Base-by-base conservation (phyloP, 2,329 filamentous ascomycete genomes). In the Pseudocercospora ulei region DNA sequence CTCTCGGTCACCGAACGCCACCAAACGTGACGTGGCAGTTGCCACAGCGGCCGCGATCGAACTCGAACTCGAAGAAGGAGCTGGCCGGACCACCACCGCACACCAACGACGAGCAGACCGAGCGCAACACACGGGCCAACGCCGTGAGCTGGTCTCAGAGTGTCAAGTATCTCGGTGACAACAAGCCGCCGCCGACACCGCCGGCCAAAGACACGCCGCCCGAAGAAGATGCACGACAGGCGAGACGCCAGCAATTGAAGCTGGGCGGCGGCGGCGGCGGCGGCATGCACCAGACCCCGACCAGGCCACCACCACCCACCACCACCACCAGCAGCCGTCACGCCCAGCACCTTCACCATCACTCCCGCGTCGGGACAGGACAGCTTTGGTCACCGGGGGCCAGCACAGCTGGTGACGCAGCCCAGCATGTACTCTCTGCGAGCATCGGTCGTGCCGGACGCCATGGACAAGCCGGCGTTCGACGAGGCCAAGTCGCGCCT, bases 131-230 rank as follows among this genome's bases (percentile, higher is more conserved):
- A 42, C 24, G 26, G 19, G 13, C 24, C 12, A 37, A 29, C 12
- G 28, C 43, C 11, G 31, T 53, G 20, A 34, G 38, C 17, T 52
- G 52, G 28, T 51, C 56, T 7, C 47, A 53, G 35, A 55, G 51
- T 37, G 38, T 58, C 9, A 54, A 54, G 26, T 56, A 56, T 43
- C 43, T 53, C 19, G 54, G 59, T 25, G 22, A 39, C 8, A 13
- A 6, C 3, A 31, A 35, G n/a, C 25, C 46, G 3, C 57, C 64
- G 7, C 64, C 65, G 3, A 66, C 64, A 2, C 65, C 65, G 12
- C 64, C 63, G 4, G 54, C 59, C 8, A 67, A 68, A 40, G 61
- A 67, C 41, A 67, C 65, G 0, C 65, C 65, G 19, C 62, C 62
- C 1, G 48, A 56, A 5, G 39, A 54, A 22, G 48, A 47, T 18